phyloP scores from a whole-genome alignment of 768 basidiomycete genomes.

The Hemileccinum impolitum region DNA sequence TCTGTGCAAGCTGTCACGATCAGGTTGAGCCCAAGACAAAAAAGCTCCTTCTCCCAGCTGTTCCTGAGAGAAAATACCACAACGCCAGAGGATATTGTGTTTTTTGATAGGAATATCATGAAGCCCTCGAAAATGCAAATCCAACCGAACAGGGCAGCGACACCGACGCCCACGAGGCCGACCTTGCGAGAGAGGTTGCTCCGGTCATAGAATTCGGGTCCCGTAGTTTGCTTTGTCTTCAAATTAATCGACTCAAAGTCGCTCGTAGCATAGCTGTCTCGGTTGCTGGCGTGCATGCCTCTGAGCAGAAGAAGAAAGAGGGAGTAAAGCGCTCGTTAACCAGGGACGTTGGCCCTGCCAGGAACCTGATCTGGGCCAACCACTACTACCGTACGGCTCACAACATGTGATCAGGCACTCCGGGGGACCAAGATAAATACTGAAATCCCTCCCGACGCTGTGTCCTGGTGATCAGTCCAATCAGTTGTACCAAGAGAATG shows the following conservation, averaged over 20 bases:
- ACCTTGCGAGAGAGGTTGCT: constrained; percentile 23
- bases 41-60: constrained; percentile 15
- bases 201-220: constrained; percentile 28
- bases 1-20: constrained; percentile 29
- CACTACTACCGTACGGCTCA: too few species aligned
- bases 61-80: constrained; percentile 17
- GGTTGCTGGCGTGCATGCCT: constrained; percentile 5
- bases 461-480: too few species aligned
- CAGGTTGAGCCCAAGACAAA: constrained; percentile 26
- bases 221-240: constrained; percentile 18
- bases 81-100: constrained; percentile 22
- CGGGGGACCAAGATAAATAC: too few species aligned
- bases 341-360: background rate
- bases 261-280: constrained; percentile 4
- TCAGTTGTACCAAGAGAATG: too few species aligned
- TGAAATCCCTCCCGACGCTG: too few species aligned
- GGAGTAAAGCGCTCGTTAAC: background rate
- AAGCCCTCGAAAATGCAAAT: constrained; percentile 23
- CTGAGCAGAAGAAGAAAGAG: background rate
- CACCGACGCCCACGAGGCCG: constrained; percentile 23
- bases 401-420: too few species aligned
- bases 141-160: constrained; percentile 20
- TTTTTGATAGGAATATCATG: constrained; percentile 21
- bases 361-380: too few species aligned
- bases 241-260: constrained; percentile 24